Conservation (phyloP, 164 flowering plant species). For the Litsea cubeba region DNA sequence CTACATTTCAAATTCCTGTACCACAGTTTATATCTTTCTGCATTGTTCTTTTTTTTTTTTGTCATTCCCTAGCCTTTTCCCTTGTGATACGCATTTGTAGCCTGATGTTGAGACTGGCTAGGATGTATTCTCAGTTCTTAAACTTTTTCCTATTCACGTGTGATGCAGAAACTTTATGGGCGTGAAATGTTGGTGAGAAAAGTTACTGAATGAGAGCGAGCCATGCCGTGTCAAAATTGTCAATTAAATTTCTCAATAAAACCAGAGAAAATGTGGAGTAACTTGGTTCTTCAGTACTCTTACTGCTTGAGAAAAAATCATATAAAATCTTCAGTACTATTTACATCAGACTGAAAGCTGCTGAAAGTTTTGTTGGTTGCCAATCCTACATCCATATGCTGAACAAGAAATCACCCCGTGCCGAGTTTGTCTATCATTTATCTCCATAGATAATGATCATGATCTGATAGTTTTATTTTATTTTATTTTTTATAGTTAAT, state of each 20-base stretch:
- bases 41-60: background rate
- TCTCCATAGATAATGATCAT: background rate
- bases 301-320: background rate
- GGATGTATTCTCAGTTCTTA: background rate
- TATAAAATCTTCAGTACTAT: too few species aligned
- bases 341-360: background rate
- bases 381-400: background rate
- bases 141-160: background rate
- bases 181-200: constrained; percentile 29
- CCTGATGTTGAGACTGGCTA: background rate
- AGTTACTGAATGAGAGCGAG: constrained; percentile 15
- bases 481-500: background rate
- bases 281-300: background rate
- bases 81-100: background rate
- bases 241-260: background rate
- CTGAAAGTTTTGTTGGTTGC: background rate
- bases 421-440: background rate
- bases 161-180: constrained; percentile 25
- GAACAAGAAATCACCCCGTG: background rate
- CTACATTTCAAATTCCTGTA: too few species aligned
- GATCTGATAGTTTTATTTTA: background rate
- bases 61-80: background rate
- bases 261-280: background rate
- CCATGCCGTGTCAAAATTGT: background rate
- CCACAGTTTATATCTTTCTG: background rate